A percentile compares a stretch with the other conserved stretches of the same genome.
phyloP scores from a whole-genome alignment of 2,329 filamentous ascomycete species.

The Taxawa tesnikishii region DNA sequence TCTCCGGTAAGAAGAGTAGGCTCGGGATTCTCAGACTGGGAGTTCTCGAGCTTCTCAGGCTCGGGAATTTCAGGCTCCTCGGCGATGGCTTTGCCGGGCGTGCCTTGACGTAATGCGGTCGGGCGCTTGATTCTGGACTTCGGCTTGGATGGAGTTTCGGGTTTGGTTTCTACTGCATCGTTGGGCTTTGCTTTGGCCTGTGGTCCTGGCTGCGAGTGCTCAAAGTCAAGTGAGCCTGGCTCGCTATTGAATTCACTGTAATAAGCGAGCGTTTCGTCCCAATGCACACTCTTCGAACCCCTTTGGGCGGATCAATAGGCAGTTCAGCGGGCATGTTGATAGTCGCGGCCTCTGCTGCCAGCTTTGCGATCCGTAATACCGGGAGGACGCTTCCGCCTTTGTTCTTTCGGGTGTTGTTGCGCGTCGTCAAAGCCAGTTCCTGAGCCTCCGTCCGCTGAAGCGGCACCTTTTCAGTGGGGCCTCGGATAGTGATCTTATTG shows the following conservation, averaged over 20 bases:
- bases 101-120: too few species aligned
- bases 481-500: constrained; percentile 32
- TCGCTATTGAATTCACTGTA: constrained; percentile 24
- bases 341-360: constrained; percentile 20
- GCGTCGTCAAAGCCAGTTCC: constrained; percentile 31
- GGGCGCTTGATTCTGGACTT: neutral
- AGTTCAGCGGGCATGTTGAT: constrained; percentile 14
- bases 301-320: too few species aligned
- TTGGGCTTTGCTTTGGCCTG: constrained; percentile 14
- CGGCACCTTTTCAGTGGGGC: constrained; percentile 28
- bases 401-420: constrained; percentile 38
- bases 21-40: too few species aligned
- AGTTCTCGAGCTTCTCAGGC: too few species aligned
- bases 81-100: constrained; percentile 5
- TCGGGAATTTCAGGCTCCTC: too few species aligned
- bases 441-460: constrained; percentile 38
- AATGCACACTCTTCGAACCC: constrained; percentile 22
- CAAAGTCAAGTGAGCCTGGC: constrained; percentile 16
- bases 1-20: too few species aligned
- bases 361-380: constrained; percentile 27
- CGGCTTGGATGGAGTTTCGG: neutral
- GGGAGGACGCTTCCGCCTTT: constrained; percentile 34
- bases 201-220: constrained; percentile 16
- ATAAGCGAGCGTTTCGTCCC: constrained; percentile 34
- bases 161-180: neutral